Evolutionary conservation across 1,139 yeast species (phyloP).

Genomic region (Citeromyces siamensis): DNA sequence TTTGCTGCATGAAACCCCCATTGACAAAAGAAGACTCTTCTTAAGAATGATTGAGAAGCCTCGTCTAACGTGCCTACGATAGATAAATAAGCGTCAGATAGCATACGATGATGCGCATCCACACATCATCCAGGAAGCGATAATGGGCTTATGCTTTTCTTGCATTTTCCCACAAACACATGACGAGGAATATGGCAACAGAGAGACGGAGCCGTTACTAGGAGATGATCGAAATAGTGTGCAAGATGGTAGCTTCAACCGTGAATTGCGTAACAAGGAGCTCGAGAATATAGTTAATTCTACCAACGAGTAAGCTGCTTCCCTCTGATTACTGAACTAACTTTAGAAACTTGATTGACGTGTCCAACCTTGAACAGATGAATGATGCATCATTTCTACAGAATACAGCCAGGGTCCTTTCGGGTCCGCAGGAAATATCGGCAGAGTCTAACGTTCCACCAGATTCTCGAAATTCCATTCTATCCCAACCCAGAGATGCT

Average conservation of each 20-base stretch:
- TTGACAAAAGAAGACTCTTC: not conserved
- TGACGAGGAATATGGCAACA: slow-evolving; percentile 10
- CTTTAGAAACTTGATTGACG: slow-evolving; percentile 13
- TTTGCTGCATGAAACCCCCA: too few relatives aligned
- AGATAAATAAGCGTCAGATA: not conserved
- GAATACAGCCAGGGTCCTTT: slow-evolving; percentile 2
- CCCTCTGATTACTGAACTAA: not conserved
- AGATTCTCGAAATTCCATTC: not conserved
- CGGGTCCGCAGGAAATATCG: not conserved
- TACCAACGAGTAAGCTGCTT: slow-evolving; percentile 14
- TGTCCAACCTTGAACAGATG: slow-evolving; percentile 7
- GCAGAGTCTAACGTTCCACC: not conserved
- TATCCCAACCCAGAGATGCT: not conserved
- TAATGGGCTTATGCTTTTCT: slow-evolving; percentile 18
- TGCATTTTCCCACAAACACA: slow-evolving; percentile 12
- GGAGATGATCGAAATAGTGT: slow-evolving; percentile 11
- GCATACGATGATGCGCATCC: not conserved
- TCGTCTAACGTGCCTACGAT: not conserved
- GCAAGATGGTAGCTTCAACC: slow-evolving; percentile 12
- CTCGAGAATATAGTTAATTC: slow-evolving; percentile 17
- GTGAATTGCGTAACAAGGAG: slow-evolving; percentile 16
- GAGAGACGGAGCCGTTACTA: slow-evolving; percentile 16
- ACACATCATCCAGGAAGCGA: not conserved
- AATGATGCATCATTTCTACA: not conserved
- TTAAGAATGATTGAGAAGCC: not conserved